Conservation (phyloP, 345 rosid species). For the Syzygium oleosum region DNA sequence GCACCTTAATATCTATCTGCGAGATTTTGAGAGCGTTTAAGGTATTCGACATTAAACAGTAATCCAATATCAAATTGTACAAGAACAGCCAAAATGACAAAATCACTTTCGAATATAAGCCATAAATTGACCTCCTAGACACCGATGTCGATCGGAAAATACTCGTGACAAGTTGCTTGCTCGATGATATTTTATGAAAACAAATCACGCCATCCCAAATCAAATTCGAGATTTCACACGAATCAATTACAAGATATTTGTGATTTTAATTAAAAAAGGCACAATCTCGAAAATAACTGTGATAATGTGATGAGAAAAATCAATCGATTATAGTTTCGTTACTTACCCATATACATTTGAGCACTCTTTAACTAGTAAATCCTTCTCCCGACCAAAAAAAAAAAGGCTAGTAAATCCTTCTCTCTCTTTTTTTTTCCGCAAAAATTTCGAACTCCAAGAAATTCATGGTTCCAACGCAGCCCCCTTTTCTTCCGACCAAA, state of each 20-base stretch:
- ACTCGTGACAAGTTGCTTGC: not conserved
- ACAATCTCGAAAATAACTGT: not conserved
- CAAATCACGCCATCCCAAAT: rapidly evolving
- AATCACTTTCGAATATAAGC: not conserved
- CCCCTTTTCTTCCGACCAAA: not conserved
- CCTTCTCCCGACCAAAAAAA: too few species aligned
- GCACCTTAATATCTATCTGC: not conserved
- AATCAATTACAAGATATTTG: not conserved
- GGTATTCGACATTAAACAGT: not conserved
- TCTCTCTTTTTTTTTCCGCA: not conserved
- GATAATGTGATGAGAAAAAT: not conserved
- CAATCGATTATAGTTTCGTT: not conserved
- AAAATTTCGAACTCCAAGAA: not conserved
- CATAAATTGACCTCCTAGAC: not conserved
- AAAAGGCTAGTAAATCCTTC: too few species aligned
- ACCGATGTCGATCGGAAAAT: rapidly evolving
- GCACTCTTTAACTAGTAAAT: not conserved
- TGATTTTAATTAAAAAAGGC: not conserved
- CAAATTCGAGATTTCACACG: not conserved
- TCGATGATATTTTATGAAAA: not conserved
- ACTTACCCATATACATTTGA: not conserved
- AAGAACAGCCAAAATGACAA: not conserved
- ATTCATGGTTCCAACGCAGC: not conserved
- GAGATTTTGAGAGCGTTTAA: not conserved
- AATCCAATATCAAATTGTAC: not conserved